Base-by-base conservation (phyloP, 768 basidiomycete species). In the Suillus fuscotomentosus region DNA sequence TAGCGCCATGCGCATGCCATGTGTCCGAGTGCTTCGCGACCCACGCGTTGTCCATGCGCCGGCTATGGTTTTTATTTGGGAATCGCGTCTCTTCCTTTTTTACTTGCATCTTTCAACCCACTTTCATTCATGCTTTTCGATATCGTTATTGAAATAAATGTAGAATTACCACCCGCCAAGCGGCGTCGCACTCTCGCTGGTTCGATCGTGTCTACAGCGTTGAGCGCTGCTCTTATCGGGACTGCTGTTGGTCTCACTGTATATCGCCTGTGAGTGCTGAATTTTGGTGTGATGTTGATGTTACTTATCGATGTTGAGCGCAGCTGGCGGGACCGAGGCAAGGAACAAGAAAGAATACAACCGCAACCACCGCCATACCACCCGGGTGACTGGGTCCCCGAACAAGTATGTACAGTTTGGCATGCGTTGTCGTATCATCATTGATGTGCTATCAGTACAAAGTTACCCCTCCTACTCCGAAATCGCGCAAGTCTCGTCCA, bases 171-270 rank as follows among this genome's bases (percentile, higher is more conserved):
- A 36, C 88, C 91, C 55, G 80, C 86, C 69, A 94, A 94, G 81
- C 88, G 88, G 72, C 90, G 91, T 65, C 86, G 89, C 70, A 89
- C 89, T 65, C 83, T 94, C 76, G 89, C 91, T 67, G 91, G 91
- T 67, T 89, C 90, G 64, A 88, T 95, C 71, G 86, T 94, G 66
- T 90, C 91, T 17, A 91, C 91, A 39, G 92, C 93, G 62, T 80
- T 94, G 77, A 91, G 85, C 77, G 92, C 92, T 67, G 93, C 91
- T 54, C 84, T 95, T 64, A 91, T 95, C 65, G 91, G 92, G 64
- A 89, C 91, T 24, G 93, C 93, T 17, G 92, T 95, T 60, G 92
- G 92, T 65, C 82, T 94, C 66, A 92, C 92, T 53, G 91, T 93
- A 48, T 95, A 93, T 79, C 86, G 91, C 76, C 80, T 94, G 92